These are phyloP conservation scores for Cryphonectria parasitica DNA, from an alignment of 2,329 filamentous ascomycete genomes.

Conservation along the genomic window DNA sequence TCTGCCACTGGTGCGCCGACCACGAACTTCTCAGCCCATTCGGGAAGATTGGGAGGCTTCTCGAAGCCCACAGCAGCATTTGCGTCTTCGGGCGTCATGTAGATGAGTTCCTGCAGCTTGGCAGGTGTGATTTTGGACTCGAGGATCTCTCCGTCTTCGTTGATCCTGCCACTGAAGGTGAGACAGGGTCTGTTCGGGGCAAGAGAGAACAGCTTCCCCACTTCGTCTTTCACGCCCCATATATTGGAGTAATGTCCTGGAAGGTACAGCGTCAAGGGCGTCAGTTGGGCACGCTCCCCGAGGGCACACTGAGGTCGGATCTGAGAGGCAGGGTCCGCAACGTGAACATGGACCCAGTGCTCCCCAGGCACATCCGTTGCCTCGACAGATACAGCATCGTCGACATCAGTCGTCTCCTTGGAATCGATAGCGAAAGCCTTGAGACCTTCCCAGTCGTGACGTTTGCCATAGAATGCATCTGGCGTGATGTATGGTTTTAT, in stretches of 20 bases:
- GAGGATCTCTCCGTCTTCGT: conserved; percentile 55
- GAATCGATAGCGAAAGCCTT: conserved; percentile 76
- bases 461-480: conserved; percentile 53
- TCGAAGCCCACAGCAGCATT: conserved; percentile 34
- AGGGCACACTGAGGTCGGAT: conserved; percentile 63
- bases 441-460: conserved; percentile 62
- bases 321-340: conserved; percentile 77
- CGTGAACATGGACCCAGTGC: conserved; percentile 78
- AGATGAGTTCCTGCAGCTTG: conserved; percentile 57
- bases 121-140: conserved; percentile 60
- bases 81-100: conserved; percentile 58
- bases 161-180: conserved; percentile 65
- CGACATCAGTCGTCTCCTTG: conserved; percentile 68
- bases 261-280: conserved; percentile 64
- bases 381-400: conserved; percentile 78
- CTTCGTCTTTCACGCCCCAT: conserved; percentile 43
- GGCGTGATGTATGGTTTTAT: conserved; percentile 14
- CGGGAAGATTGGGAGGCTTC: conserved; percentile 13
- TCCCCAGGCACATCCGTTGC: conserved; percentile 54
- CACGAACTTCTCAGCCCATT: conserved; percentile 34
- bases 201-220: conserved; percentile 58
- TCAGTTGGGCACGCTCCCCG: conserved; percentile 63
- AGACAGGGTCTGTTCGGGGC: conserved; percentile 55
- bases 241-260: conserved; percentile 62
- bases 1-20: conserved; percentile 39